A percentile compares a stretch with the other conserved stretches of the same genome.
These are phyloP conservation scores for Yamadazyma blattariae DNA, from an alignment of 1,139 yeast species.

Conservation along the genomic window DNA sequence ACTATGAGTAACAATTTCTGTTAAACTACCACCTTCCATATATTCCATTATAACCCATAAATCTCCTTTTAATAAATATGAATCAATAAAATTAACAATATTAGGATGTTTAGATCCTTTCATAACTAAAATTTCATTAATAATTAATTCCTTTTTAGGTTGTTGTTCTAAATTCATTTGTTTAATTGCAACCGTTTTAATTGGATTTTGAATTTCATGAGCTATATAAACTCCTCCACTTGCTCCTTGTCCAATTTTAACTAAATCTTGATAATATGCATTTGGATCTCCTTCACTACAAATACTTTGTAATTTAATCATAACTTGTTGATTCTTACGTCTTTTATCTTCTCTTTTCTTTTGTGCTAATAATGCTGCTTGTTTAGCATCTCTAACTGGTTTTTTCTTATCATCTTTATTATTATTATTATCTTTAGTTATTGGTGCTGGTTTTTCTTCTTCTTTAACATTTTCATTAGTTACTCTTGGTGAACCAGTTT, in stretches of 20 bases:
- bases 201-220: constrained; percentile 53
- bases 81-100: constrained; percentile 88
- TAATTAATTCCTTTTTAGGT: constrained; percentile 92
- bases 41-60: constrained; percentile 98
- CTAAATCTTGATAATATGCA: constrained; percentile 59
- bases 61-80: constrained; percentile 70
- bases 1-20: constrained; percentile 93
- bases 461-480: not conserved
- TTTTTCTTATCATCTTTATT: constrained; percentile 12
- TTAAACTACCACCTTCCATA: constrained; percentile 96
- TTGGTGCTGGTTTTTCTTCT: constrained; percentile 16
- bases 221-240: constrained; percentile 97
- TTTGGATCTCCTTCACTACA: constrained; percentile 92
- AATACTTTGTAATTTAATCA: constrained; percentile 67
- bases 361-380: constrained; percentile 56
- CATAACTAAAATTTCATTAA: constrained; percentile 92
- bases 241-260: constrained; percentile 96
- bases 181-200: constrained; percentile 82
- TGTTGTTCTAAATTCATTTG: constrained; percentile 93
- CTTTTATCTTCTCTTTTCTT: constrained; percentile 76
- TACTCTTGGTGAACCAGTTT: constrained; percentile 5
- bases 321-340: constrained; percentile 64
- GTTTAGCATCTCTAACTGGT: constrained; percentile 54
- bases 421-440: no score
- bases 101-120: constrained; percentile 86